These are phyloP conservation scores for Simplicillium aogashimaense DNA, from an alignment of 2,329 filamentous ascomycete genomes.

Conservation along the genomic window DNA sequence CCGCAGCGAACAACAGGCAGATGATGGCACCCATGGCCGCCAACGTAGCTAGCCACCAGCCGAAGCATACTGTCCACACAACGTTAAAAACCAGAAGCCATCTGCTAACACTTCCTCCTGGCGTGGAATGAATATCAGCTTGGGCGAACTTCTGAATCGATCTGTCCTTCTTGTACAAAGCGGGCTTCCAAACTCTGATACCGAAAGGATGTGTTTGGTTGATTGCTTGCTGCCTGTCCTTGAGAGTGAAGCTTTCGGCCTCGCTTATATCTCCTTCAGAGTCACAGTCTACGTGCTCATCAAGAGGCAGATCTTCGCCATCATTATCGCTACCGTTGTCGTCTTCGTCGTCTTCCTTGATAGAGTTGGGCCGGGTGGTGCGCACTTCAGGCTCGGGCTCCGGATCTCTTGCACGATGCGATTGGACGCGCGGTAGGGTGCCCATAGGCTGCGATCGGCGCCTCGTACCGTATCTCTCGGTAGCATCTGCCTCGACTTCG, in stretches of 20 bases:
- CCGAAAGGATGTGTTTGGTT: constrained; percentile 98
- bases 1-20: constrained; percentile 72
- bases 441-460: constrained; percentile 22
- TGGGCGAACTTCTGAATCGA: constrained; percentile 95
- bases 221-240: constrained; percentile 93
- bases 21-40: constrained; percentile 64
- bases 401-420: constrained; percentile 18
- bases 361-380: constrained; percentile 4
- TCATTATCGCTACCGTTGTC: constrained; percentile 23
- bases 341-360: constrained; percentile 13
- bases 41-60: constrained; percentile 86
- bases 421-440: constrained; percentile 31
- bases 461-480: constrained; percentile 26
- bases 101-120: constrained; percentile 73
- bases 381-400: constrained; percentile 10
- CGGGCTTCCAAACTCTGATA: constrained; percentile 98
- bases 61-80: constrained; percentile 83
- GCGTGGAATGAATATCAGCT: constrained; percentile 91
- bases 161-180: constrained; percentile 92
- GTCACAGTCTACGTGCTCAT: constrained; percentile 46
- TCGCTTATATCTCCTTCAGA: constrained; percentile 73
- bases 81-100: constrained; percentile 86
- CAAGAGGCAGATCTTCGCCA: constrained; percentile 31
- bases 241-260: constrained; percentile 94
- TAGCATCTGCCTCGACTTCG: constrained; percentile 65